phyloP scores from a whole-genome alignment of 2,329 filamentous ascomycete genomes.

The Ceratocystis harringtonii region DNA sequence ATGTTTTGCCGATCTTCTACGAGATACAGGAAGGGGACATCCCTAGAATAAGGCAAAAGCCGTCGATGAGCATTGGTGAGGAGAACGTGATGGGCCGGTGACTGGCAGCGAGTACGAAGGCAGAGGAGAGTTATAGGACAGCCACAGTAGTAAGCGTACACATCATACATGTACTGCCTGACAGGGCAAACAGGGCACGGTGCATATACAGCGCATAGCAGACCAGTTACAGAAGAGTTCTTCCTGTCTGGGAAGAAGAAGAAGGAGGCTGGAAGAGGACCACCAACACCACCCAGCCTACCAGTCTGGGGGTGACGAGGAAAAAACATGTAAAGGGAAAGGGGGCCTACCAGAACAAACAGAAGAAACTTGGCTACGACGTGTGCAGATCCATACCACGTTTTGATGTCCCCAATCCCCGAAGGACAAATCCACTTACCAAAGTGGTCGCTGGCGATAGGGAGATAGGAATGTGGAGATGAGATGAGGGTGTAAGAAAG shows the following conservation, averaged over 20 bases:
- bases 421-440: background rate
- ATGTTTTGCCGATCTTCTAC: background rate
- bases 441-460: background rate
- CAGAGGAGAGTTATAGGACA: too few relatives aligned
- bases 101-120: too few relatives aligned
- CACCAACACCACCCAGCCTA: too few relatives aligned
- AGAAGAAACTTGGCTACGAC: background rate
- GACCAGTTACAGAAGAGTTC: too few relatives aligned
- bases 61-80: background rate
- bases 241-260: too few relatives aligned
- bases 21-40: background rate
- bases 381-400: background rate
- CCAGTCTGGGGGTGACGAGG: background rate
- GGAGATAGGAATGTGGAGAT: background rate
- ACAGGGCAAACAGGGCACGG: too few relatives aligned
- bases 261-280: background rate
- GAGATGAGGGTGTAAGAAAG: background rate
- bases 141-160: too few relatives aligned
- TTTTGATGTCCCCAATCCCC: background rate
- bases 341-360: background rate
- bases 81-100: background rate
- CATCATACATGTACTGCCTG: too few relatives aligned
- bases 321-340: background rate
- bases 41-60: background rate
- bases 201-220: too few relatives aligned